phyloP scores from a whole-genome alignment of 805 yeast genomes.

The Starmerella tilneyi region DNA sequence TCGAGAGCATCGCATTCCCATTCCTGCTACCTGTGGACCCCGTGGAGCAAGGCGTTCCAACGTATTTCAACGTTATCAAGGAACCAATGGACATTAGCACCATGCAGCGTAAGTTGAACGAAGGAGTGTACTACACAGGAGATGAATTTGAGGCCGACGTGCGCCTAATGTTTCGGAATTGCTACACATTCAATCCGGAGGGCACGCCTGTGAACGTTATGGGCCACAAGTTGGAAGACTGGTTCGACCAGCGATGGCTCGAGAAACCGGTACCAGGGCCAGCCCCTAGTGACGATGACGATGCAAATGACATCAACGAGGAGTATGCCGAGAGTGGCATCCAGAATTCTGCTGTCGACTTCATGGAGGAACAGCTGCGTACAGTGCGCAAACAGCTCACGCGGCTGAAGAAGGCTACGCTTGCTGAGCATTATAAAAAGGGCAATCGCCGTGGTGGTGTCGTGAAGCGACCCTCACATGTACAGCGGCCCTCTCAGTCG shows the following conservation, averaged over 20 bases:
- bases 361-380: conserved; percentile 74
- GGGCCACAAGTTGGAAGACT: conserved; percentile 85
- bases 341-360: conserved; percentile 81
- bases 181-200: conserved; percentile 88
- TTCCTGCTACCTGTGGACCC: conserved; percentile 92
- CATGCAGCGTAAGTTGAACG: conserved; percentile 63
- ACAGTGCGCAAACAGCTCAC: conserved; percentile 79
- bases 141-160: conserved; percentile 81
- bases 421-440: conserved; percentile 20
- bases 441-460: conserved; percentile 17
- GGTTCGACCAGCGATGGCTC: conserved; percentile 80
- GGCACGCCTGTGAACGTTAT: conserved; percentile 92
- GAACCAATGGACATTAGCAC: conserved; percentile 94
- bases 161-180: conserved; percentile 72
- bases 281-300: conserved; percentile 37
- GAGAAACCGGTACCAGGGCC: conserved; percentile 65
- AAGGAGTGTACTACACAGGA: conserved; percentile 79
- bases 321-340: conserved; percentile 44
- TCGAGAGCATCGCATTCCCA: conserved; percentile 77
- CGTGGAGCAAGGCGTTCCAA: conserved; percentile 83
- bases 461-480: conserved; percentile 3
- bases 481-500: conserved; percentile 11
- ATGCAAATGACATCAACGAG: conserved; percentile 36
- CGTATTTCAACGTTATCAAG: conserved; percentile 74
- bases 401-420: conserved; percentile 47